Base-by-base conservation (phyloP, 2,329 filamentous ascomycete species). In the Neonectria sp. region DNA sequence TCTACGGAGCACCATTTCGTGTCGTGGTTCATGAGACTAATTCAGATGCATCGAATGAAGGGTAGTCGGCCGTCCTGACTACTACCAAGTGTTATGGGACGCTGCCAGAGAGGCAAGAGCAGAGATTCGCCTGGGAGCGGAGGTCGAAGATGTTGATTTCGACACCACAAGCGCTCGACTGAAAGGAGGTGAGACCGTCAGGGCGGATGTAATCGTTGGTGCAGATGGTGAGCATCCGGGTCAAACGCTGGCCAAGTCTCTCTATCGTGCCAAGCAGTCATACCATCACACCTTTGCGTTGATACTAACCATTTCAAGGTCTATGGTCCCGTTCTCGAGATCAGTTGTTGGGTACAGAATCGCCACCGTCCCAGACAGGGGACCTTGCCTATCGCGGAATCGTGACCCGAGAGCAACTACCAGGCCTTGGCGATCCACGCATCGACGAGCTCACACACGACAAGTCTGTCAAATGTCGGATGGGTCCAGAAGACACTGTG, bases 1-100 rank as follows among this genome's bases (percentile, higher is more conserved):
- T 37, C 35, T 37, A 37, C 35, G 8, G 35, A 37, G 35, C 15
- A 4, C 35, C 35, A 37, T 37, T 37, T 13, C 9, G 35, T 13
- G 11, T 37, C 35, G 35, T 37, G 6, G 35, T 37, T 37, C 8
- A 13, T 7, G 35, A 37, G 35, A 37, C 35, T 37, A 37, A 37
- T 15, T 37, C 35, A 13, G 35, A 37, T 37, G 17, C 9, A 6
- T 45, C n/a, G 43, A 45, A 6, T 37, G n/a, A 17, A 59, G 56
- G 29, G 56, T 59, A 7, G 49, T 59, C 29, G 40, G 11, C 25
- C 43, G 56, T 3, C 56, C 56, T 6, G 56, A 59, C 17, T 59
- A 59, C 29, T 43, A 51, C 17, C n/a, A 49, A 21, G 56, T 59
- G 11, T 37, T 59, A n/a, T 48, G 43, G 43, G 35, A 48, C 40